A percentile compares a stretch with the other conserved stretches of the same genome.
Conservation (phyloP, 192 early-diverging fungal genomes). For the Chytriomyces confervae region DNA sequence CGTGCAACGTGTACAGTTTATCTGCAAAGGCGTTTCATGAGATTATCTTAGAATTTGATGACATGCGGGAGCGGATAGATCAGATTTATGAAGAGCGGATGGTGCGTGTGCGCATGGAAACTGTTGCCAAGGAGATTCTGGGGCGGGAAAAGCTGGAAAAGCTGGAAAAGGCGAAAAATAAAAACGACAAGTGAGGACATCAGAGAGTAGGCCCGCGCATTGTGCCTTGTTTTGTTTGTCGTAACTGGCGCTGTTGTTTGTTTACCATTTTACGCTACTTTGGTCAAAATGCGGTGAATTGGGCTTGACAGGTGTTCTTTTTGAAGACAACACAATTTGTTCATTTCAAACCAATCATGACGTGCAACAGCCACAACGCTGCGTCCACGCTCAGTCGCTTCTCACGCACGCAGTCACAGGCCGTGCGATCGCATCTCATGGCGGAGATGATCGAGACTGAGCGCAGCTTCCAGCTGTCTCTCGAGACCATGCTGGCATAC, state of each 20-base stretch:
- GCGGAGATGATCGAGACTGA: constrained; percentile 92
- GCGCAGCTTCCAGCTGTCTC: constrained; percentile 84
- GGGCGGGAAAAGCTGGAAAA: too few species aligned
- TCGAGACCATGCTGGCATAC: constrained; percentile 72
- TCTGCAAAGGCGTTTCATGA: constrained; percentile 30
- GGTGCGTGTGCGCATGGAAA: constrained; percentile 19
- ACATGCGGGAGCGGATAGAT: constrained; percentile 33
- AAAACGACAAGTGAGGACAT: too few species aligned
- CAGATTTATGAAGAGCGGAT: constrained; percentile 32
- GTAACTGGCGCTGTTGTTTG: too few species aligned
- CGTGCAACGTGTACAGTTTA: constrained; percentile 21
- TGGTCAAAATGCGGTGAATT: too few species aligned
- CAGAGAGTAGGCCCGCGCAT: too few species aligned
- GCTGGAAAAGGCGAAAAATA: too few species aligned
- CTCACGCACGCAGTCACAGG: background rate
- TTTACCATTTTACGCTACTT: too few species aligned
- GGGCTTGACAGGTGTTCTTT: too few species aligned
- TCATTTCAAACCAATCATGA: too few species aligned
- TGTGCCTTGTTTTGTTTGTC: too few species aligned
- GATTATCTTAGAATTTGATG: constrained; percentile 32
- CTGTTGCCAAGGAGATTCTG: too few species aligned
- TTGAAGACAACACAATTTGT: too few species aligned
- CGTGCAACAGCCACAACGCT: background rate
- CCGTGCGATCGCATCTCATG: constrained; percentile 74
- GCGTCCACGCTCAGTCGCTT: background rate